Base-by-base conservation (phyloP, 2,329 filamentous ascomycete species). In the Coleophoma crateriformis region DNA sequence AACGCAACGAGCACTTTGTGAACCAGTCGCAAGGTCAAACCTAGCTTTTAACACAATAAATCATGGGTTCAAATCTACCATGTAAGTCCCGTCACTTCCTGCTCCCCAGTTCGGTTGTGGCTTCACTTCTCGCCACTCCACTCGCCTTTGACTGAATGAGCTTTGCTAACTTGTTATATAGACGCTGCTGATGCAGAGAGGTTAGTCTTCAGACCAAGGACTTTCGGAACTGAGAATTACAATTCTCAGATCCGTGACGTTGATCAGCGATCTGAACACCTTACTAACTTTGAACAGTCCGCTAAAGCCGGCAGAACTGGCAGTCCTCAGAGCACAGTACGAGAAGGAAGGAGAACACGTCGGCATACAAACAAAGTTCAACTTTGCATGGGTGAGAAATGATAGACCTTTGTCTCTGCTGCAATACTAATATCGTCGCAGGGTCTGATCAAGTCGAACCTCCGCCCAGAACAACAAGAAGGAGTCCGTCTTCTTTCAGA, bases 291-390 rank as follows among this genome's bases (percentile, higher is more conserved):
- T 32, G 17, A n/a, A 48, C 60, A 94, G 90, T 66, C 88, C 94
- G 59, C 80, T 99, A 55, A 95, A 94, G 72, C 83, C 89, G 50
- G 87, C 89, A 46, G 94, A 99, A 71, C 85, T 99, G 53, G 85
- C 91, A 68, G 94, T 97, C 55, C 79, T 99, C 48, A 88, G 92
- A 57, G 78, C 88, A 53, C 94, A 99, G 69, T 99, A 94, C 68
- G 92, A 97, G 67, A 96, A 96, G 67, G 94, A 99, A 73, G 94
- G 92, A 59, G 89, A 95, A 63, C 95, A 95, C 76, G 92, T 96
- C 53, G 91, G 92, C 52, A 82, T 99, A 38, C 94, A 99, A 71
- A 99, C 94, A 54, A 97, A 97, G 68, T 99, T 99, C 81, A 99
- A 99, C 82, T 97, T 92, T 70, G 92, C 94, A 66, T 99, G 94